A percentile compares a stretch with the other conserved stretches of the same genome.
Evolutionary conservation across 164 flowering plant genomes (phyloP).

Genomic region (Nymphaea thermarum): DNA sequence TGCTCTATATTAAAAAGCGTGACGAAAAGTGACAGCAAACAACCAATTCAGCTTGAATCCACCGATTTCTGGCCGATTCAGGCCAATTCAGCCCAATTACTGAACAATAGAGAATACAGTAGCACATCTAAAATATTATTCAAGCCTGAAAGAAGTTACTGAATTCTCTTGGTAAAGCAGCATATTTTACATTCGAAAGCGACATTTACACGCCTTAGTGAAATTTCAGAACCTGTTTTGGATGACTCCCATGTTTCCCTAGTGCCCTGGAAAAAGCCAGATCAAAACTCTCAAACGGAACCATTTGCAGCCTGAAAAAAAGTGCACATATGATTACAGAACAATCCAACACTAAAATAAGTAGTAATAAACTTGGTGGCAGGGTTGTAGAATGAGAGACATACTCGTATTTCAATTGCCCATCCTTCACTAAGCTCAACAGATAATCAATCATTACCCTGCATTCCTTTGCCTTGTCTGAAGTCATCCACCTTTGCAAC

Average conservation of each 20-base stretch:
- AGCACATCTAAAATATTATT: too few relatives aligned
- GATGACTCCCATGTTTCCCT: constrained; percentile 85
- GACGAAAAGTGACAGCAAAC: too few relatives aligned
- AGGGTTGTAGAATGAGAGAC: constrained; percentile 8
- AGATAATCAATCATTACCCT: constrained; percentile 77
- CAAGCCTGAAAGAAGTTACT: too few relatives aligned
- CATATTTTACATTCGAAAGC: too few relatives aligned
- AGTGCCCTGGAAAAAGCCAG: constrained; percentile 66
- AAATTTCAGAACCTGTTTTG: constrained; percentile 76
- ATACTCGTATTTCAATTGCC: constrained; percentile 81
- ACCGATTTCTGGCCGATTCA: too few relatives aligned
- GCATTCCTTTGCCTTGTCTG: constrained; percentile 57
- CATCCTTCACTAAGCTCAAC: constrained; percentile 40
- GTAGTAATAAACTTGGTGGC: neutral
- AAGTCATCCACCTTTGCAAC: constrained; percentile 79
- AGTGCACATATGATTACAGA: neutral
- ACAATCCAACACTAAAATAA: neutral
- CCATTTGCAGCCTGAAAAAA: constrained; percentile 65
- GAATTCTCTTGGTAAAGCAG: too few relatives aligned
- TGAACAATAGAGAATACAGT: too few relatives aligned
- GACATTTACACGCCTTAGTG: constrained; percentile 6
- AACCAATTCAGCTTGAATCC: too few relatives aligned
- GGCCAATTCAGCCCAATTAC: too few relatives aligned
- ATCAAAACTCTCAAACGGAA: constrained; percentile 57
- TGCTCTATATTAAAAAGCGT: too few relatives aligned